A percentile compares a stretch with the other conserved stretches of the same genome.
Conservation (phyloP, 495 filamentous ascomycete genomes). For the Rhypophila decipiens region DNA sequence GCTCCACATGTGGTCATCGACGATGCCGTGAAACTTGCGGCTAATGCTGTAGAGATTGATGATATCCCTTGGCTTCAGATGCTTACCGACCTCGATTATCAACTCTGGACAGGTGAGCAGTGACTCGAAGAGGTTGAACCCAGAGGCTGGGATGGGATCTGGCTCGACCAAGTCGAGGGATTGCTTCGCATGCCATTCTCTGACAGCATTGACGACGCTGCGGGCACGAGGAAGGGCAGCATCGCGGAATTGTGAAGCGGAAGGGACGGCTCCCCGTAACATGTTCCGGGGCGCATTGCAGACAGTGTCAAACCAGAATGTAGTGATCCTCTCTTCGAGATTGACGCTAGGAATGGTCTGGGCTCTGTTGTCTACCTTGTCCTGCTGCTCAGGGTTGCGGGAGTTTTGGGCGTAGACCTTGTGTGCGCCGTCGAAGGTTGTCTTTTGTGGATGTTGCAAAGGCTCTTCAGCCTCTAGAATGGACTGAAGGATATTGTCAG, state of each 20-base stretch:
- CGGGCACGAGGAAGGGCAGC: neutral
- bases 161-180: neutral
- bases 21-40: slow-evolving; percentile 46
- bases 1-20: slow-evolving; percentile 41
- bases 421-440: neutral
- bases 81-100: slow-evolving; percentile 40
- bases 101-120: slow-evolving; percentile 45
- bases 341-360: neutral
- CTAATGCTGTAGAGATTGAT: slow-evolving; percentile 52
- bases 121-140: slow-evolving; percentile 46
- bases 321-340: neutral
- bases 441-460: no score
- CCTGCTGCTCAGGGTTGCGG: no score
- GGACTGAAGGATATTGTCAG: slow-evolving; percentile 7
- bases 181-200: neutral
- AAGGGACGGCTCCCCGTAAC: neutral
- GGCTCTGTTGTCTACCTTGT: no score
- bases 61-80: slow-evolving; percentile 44
- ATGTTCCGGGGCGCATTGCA: neutral
- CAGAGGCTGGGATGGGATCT: neutral
- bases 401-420: slow-evolving; percentile 9
- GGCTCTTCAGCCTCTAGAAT: no score
- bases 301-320: no score
- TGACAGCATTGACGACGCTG: neutral
- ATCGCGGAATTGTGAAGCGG: neutral